Evolutionary conservation across 495 filamentous ascomycete genomes (phyloP).

Genomic region (Friedmanniomyces simplex): DNA sequence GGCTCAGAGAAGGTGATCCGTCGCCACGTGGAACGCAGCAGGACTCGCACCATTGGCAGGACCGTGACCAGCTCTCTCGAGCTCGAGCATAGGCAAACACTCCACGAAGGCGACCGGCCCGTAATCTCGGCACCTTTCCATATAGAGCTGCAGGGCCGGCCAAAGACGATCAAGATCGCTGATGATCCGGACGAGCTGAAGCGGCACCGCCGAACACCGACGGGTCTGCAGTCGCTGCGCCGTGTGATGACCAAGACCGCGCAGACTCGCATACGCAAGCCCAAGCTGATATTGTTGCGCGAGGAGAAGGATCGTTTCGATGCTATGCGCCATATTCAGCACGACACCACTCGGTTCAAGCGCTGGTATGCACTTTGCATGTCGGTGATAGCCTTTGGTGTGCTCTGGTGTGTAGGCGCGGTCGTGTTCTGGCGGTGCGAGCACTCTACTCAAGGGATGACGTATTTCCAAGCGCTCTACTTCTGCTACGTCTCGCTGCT

Average conservation of each 20-base stretch:
- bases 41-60: conserved; percentile 46
- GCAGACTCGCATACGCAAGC: conserved; percentile 17
- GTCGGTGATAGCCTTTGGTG: conserved; percentile 29
- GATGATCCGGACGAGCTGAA: background rate
- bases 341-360: conserved; percentile 30
- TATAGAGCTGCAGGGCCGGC: background rate
- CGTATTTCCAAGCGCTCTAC: conserved; percentile 37
- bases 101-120: conserved; percentile 8
- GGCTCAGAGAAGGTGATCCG: conserved; percentile 57
- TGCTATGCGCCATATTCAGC: conserved; percentile 35
- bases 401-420: conserved; percentile 37
- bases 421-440: conserved; percentile 36
- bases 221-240: background rate
- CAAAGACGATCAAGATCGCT: conserved; percentile 10
- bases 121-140: conserved; percentile 12
- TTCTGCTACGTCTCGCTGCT: conserved; percentile 37
- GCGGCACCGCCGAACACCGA: background rate
- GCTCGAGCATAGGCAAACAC: conserved; percentile 16
- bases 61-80: conserved; percentile 39
- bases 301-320: conserved; percentile 37
- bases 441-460: conserved; percentile 28
- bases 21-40: conserved; percentile 48
- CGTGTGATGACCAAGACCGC: background rate
- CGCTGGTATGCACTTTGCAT: conserved; percentile 30
- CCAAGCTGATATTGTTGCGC: conserved; percentile 29